Base-by-base conservation (phyloP, 2,329 filamentous ascomycete species). In the Alternaria angustiovoidea region DNA sequence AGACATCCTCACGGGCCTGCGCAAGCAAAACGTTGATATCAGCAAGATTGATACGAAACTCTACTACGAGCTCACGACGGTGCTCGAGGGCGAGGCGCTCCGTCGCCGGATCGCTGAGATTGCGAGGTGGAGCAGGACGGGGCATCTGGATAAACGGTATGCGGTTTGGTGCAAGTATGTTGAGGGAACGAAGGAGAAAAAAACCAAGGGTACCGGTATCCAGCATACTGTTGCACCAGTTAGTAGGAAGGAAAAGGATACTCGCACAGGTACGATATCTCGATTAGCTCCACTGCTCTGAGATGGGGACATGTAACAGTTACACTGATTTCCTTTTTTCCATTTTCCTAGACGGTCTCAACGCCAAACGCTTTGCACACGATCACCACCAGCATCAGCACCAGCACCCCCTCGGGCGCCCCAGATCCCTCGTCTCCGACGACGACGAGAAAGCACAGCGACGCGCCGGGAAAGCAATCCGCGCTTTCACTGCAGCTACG, bases 291-390 rank as follows among this genome's bases (percentile, higher is more conserved):
- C 6, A 34, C 12, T 34, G 7, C 12, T 6, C 32, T 6, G 32
- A 34, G 3, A 3, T 3, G 14, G 12, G 7, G 28, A 30, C 28
- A 30, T 11, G 9, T 30, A 8, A 11, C 28, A 30, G 28, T 30
- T 0, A 8, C 8, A 30, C 28, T 30, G 11, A 30, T 18, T 5
- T 32, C 12, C 14, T 2, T n/a, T 20, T 8, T 2, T 9, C 22
- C 20, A 20, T 22, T 16, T 7, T 2, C 9, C 16, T 14, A 30
- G 32, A 32, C 7, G 28, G 34, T 7, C 20, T 59, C 16, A 26
- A 59, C 38, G 39, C 57, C 1, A 47, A 59, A 22, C 57, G 57
- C 44, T 59, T 56, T 16, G 22, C 57, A 0, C 57, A 56, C 20
- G 34, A 26, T 0, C 24, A 26, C 24, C 24, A 26, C 24, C 22